phyloP scores from a whole-genome alignment of 768 basidiomycete genomes.

The Tylopilus balloui region DNA sequence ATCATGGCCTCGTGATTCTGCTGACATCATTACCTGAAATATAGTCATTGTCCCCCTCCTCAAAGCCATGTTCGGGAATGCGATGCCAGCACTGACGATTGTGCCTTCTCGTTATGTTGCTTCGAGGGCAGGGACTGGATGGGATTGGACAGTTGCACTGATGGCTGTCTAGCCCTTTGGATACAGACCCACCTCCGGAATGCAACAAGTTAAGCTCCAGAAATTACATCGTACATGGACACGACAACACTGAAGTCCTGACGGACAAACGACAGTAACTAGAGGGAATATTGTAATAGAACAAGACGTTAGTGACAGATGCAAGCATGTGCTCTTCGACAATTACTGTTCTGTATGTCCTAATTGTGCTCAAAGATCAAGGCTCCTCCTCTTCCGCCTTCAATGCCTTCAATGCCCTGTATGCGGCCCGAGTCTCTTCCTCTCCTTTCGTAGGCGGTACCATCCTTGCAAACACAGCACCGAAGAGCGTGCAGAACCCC shows the following conservation, averaged over 20 bases:
- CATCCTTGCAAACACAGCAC: slow-evolving; percentile 72
- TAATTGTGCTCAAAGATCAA: slow-evolving; percentile 23
- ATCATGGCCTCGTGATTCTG: not conserved
- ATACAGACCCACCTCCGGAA: not conserved
- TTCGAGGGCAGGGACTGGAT: slow-evolving; percentile 19
- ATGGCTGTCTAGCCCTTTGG: slow-evolving; percentile 21
- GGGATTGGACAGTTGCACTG: slow-evolving; percentile 30
- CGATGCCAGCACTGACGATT: slow-evolving; percentile 28
- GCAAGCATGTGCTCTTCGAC: slow-evolving; percentile 13
- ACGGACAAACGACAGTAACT: slow-evolving; percentile 1
- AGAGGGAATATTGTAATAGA: slow-evolving; percentile 4
- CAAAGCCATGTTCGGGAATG: slow-evolving; percentile 16
- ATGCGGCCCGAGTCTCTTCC: slow-evolving; percentile 78
- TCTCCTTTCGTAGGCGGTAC: slow-evolving; percentile 90
- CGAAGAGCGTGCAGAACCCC: slow-evolving; percentile 77
- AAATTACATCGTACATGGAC: not conserved
- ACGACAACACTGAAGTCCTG: not conserved
- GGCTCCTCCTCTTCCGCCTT: slow-evolving; percentile 53
- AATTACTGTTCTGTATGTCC: not conserved
- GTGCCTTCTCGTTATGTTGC: slow-evolving; percentile 20
- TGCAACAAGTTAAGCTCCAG: not conserved
- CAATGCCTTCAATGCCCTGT: slow-evolving; percentile 75
- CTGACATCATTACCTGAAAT: slow-evolving; percentile 1
- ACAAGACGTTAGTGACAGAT: slow-evolving; percentile 4
- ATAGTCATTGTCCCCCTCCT: slow-evolving; percentile 21